These are phyloP conservation scores for Phalaenopsis aphrodite DNA, from an alignment of 106 monocot genomes.

Conservation along the genomic window DNA sequence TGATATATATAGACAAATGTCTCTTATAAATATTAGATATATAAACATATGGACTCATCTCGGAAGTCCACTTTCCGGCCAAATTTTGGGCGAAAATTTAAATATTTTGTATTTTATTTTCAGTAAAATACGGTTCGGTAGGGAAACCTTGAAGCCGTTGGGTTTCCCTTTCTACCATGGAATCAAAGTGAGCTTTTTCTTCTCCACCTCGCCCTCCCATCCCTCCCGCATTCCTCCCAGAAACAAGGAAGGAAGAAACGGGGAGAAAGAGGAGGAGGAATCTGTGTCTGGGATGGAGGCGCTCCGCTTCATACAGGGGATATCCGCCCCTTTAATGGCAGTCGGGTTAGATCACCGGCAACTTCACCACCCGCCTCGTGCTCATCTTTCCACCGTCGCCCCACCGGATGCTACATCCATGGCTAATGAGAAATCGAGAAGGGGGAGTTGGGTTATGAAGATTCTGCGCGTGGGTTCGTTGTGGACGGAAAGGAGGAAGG, in stretches of 20 bases:
- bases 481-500: slow-evolving; percentile 20
- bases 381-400: background rate
- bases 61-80: too few relatives aligned
- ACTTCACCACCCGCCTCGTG: background rate
- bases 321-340: slow-evolving; percentile 3
- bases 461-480: slow-evolving; percentile 27
- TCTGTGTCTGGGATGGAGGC: slow-evolving; percentile 17
- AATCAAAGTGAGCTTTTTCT: background rate
- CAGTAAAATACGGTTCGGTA: too few relatives aligned
- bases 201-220: background rate
- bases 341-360: slow-evolving; percentile 1
- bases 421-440: slow-evolving; percentile 9
- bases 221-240: background rate
- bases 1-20: too few relatives aligned
- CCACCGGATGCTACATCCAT: background rate
- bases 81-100: too few relatives aligned
- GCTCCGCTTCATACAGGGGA: slow-evolving; percentile 20
- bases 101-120: too few relatives aligned
- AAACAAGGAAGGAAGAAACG: background rate
- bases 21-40: too few relatives aligned
- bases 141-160: background rate
- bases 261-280: background rate
- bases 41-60: too few relatives aligned
- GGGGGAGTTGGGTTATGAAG: slow-evolving; percentile 41
- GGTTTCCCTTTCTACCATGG: background rate